Percentiles rank a stretch among this genome's conserved stretches.
Conservation (phyloP, 768 basidiomycete species). For the Holtermanniella nyarrowii region DNA sequence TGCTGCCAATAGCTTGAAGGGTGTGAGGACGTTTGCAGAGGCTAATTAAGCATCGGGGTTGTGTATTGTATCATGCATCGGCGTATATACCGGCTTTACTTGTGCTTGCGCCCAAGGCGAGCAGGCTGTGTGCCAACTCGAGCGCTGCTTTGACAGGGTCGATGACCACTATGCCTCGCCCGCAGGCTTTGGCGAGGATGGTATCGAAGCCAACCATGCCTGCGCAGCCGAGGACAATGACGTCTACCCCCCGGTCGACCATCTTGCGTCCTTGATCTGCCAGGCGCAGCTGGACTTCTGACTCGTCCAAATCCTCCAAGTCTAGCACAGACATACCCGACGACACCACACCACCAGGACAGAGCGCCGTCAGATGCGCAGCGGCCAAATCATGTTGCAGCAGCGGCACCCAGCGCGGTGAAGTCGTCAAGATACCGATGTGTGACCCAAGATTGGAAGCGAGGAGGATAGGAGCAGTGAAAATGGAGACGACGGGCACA, state of each 20-base stretch:
- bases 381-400: constrained; percentile 20
- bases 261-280: constrained; percentile 8
- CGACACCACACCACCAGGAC: constrained; percentile 20
- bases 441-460: constrained; percentile 12
- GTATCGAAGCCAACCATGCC: constrained; percentile 29
- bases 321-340: constrained; percentile 24
- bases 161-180: constrained; percentile 14
- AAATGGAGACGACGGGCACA: constrained; percentile 20
- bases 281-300: constrained; percentile 10
- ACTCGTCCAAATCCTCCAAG: constrained; percentile 18
- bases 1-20: constrained; percentile 22
- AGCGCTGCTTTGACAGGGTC: constrained; percentile 24
- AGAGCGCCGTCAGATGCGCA: constrained; percentile 8
- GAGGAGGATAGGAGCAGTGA: constrained; percentile 21
- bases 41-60: constrained; percentile 8
- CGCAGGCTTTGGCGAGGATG: constrained; percentile 13
- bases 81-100: constrained; percentile 23
- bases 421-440: constrained; percentile 25
- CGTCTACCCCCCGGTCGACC: constrained; percentile 11
- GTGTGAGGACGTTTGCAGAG: constrained; percentile 30
- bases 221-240: constrained; percentile 26
- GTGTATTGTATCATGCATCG: neutral
- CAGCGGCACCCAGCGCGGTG: constrained; percentile 27
- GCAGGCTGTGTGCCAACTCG: constrained; percentile 15
- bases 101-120: constrained; percentile 12